Percentiles rank a stretch among this genome's conserved stretches.
These are phyloP conservation scores for Oryza punctata DNA, from an alignment of 176 grass and related monocot genomes.

Conservation along the genomic window DNA sequence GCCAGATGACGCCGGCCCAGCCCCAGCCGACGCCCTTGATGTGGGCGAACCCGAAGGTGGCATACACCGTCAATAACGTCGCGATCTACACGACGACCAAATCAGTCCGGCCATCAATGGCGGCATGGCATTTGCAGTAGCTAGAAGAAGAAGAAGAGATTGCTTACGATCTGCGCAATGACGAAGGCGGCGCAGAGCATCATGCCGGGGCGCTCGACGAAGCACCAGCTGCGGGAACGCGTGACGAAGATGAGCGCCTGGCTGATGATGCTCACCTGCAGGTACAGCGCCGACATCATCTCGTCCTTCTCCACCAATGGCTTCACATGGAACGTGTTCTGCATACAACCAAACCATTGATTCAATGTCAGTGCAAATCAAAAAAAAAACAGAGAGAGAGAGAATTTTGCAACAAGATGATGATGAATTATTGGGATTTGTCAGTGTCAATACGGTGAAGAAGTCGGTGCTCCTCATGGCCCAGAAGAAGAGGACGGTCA, in stretches of 20 bases:
- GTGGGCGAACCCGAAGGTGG: constrained; percentile 57
- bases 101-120: no score
- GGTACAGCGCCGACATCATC: constrained; percentile 94
- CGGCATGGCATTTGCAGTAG: no score
- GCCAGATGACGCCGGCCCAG: constrained; percentile 94
- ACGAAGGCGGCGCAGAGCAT: constrained; percentile 68
- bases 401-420: no score
- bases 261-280: constrained; percentile 97
- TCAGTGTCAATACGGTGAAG: constrained; percentile 55
- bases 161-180: constrained; percentile 81
- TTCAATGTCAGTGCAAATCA: no score
- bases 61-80: constrained; percentile 69
- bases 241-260: constrained; percentile 99
- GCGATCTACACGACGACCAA: constrained; percentile 50
- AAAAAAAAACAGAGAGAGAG: no score
- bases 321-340: constrained; percentile 72
- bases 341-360: not conserved
- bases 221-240: constrained; percentile 67
- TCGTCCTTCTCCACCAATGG: constrained; percentile 49
- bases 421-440: not conserved
- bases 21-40: constrained; percentile 83
- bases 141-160: not conserved
- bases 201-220: constrained; percentile 68
- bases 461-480: constrained; percentile 84
- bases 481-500: constrained; percentile 97